These are phyloP conservation scores for Metschnikowia lochheadii DNA, from an alignment of 805 yeast species.

Conservation along the genomic window DNA sequence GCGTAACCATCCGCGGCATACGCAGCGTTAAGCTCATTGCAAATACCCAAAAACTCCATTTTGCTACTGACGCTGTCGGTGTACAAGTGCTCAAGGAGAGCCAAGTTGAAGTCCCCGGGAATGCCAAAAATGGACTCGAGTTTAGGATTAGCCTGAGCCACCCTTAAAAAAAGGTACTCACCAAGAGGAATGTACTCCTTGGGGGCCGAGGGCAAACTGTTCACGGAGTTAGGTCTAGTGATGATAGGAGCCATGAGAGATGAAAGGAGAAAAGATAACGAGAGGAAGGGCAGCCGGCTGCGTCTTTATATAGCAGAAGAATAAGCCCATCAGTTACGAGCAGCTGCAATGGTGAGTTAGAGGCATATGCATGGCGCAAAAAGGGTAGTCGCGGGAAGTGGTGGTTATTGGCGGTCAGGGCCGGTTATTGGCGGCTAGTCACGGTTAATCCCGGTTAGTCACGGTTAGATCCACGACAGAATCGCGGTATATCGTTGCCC, in stretches of 20 bases:
- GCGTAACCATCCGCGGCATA: conserved; percentile 91
- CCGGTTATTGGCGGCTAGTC: conserved; percentile 7
- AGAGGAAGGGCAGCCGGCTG: neutral
- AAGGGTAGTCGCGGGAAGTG: neutral
- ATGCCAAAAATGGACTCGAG: conserved; percentile 61
- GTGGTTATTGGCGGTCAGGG: neutral
- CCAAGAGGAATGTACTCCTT: conserved; percentile 48
- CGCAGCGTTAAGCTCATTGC: conserved; percentile 87
- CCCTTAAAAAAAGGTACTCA: conserved; percentile 58
- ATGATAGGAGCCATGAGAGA: conserved; percentile 17
- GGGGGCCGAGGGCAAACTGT: neutral
- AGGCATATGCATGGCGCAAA: no score
- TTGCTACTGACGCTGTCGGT: conserved; percentile 37
- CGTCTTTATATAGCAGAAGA: neutral
- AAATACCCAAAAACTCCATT: conserved; percentile 71
- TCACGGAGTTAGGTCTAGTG: conserved; percentile 12
- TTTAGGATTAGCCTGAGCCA: conserved; percentile 50
- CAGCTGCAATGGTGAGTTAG: no score
- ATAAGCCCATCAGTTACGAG: no score
- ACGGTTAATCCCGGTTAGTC: conserved; percentile 7
- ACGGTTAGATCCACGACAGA: no score
- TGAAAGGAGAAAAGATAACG: neutral
- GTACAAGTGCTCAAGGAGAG: conserved; percentile 65
- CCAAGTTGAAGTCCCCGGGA: conserved; percentile 74
- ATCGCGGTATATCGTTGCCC: neutral